Evolutionary conservation across 2,329 filamentous ascomycete genomes (phyloP).

Genomic region (Xylariaceae sp.): DNA sequence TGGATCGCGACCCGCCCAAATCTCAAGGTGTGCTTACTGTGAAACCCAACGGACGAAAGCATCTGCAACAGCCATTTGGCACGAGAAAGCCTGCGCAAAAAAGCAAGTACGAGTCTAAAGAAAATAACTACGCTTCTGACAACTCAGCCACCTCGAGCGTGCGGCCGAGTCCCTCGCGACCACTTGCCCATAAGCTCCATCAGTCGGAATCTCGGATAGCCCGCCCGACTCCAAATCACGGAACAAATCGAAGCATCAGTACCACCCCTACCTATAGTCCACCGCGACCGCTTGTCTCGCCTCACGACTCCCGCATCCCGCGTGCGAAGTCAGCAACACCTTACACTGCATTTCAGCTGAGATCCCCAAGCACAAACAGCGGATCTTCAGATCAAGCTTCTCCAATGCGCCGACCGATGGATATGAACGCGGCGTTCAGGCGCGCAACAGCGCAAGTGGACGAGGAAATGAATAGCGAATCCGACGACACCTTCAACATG

Average conservation of each 20-base stretch:
- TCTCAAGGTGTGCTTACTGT: conserved; percentile 15
- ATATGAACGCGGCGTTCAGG: conserved; percentile 22
- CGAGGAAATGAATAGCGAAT: conserved; percentile 15
- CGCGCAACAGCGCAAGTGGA: conserved; percentile 21
- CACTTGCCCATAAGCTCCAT: conserved; percentile 4
- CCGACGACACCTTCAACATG: conserved; percentile 19
- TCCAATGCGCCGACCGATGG: conserved; percentile 25
- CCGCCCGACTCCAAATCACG: conserved; percentile 5
- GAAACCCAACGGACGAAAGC: conserved; percentile 21
- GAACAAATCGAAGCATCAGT: conserved; percentile 8
- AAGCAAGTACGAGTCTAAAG: conserved; percentile 16
- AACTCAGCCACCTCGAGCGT: conserved; percentile 10
- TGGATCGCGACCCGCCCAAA: conserved; percentile 19
- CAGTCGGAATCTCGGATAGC: conserved; percentile 9
- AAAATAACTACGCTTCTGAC: conserved; percentile 19
- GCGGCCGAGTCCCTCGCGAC: conserved; percentile 2
- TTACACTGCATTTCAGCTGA: conserved; percentile 2
- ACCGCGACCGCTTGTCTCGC: conserved; percentile 11
- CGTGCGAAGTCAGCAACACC: conserved; percentile 13
- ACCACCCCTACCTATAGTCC: conserved; percentile 8
- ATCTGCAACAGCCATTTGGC: conserved; percentile 15
- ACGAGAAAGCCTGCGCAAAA: conserved; percentile 11
- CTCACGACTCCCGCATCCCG: conserved; percentile 24
- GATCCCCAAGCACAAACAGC: conserved; percentile 1
- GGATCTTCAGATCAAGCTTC: conserved; percentile 9